These are phyloP conservation scores for Metschnikowia similis DNA, from an alignment of 805 yeast genomes.

Conservation along the genomic window DNA sequence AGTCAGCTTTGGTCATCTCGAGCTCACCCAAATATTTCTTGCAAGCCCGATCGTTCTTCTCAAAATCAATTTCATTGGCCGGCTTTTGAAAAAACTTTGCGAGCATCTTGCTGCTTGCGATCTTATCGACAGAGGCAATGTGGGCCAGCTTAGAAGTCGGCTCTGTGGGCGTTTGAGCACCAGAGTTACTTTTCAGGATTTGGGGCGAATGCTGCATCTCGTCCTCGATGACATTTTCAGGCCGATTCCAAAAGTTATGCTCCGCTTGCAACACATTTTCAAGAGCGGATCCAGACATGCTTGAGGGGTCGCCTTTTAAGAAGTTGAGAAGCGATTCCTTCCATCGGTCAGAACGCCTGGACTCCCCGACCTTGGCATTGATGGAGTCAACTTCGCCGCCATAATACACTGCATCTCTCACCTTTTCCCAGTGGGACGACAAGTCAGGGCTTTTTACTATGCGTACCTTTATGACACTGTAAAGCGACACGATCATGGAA, in stretches of 20 bases:
- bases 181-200: conserved; percentile 11
- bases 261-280: conserved; percentile 36
- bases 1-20: conserved; percentile 5
- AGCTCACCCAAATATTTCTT: not conserved
- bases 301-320: conserved; percentile 40
- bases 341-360: conserved; percentile 25
- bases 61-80: conserved; percentile 19
- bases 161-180: conserved; percentile 4
- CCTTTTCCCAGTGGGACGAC: conserved; percentile 31
- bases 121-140: not conserved
- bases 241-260: conserved; percentile 20
- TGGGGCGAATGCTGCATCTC: conserved; percentile 11
- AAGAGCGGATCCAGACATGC: conserved; percentile 32
- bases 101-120: not conserved
- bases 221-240: conserved; percentile 9
- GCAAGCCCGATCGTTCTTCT: conserved; percentile 20
- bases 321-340: conserved; percentile 28
- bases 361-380: conserved; percentile 30
- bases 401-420: conserved; percentile 30
- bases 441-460: conserved; percentile 22
- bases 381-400: conserved; percentile 25
- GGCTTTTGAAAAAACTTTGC: not conserved
- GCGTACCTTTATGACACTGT: conserved; percentile 36
- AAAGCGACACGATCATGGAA: conserved; percentile 34
- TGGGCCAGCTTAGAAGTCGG: not conserved